Conservation (phyloP, 108 stramenopile genomes). For the Fragilaria crotonensis region DNA sequence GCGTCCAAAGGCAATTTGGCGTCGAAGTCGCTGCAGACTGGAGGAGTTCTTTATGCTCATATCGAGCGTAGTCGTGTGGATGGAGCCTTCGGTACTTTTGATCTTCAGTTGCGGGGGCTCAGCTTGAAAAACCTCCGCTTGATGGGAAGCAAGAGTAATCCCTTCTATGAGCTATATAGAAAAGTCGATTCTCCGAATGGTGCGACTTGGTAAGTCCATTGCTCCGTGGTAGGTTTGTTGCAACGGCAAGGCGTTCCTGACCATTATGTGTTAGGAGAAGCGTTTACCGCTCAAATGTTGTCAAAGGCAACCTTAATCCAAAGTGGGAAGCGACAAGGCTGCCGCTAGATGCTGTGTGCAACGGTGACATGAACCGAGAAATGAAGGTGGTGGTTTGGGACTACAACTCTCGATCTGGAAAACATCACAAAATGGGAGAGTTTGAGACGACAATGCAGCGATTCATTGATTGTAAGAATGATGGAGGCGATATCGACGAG, state of each 20-base stretch:
- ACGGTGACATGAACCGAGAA: slow-evolving; percentile 62
- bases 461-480: slow-evolving; percentile 30
- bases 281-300: slow-evolving; percentile 60
- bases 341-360: slow-evolving; percentile 65
- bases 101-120: slow-evolving; percentile 41
- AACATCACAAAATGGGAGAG: slow-evolving; percentile 67
- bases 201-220: slow-evolving; percentile 42
- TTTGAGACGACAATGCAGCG: slow-evolving; percentile 54
- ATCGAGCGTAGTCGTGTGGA: slow-evolving; percentile 42
- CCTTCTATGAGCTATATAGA: slow-evolving; percentile 64
- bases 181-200: slow-evolving; percentile 65
- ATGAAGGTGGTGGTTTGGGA: slow-evolving; percentile 73
- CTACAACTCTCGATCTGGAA: slow-evolving; percentile 46
- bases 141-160: slow-evolving; percentile 58
- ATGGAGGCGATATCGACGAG: slow-evolving; percentile 14
- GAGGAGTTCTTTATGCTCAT: slow-evolving; percentile 58
- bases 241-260: background rate
- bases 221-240: slow-evolving; percentile 7
- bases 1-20: slow-evolving; percentile 55
- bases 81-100: slow-evolving; percentile 6
- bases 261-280: slow-evolving; percentile 29
- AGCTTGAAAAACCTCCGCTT: slow-evolving; percentile 59
- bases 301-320: slow-evolving; percentile 56
- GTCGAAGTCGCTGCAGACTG: slow-evolving; percentile 59
- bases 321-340: slow-evolving; percentile 54